Percentiles rank a stretch among this genome's conserved stretches.
phyloP scores from a whole-genome alignment of 192 early-diverging fungal genomes.

The Coemansia sp. region DNA sequence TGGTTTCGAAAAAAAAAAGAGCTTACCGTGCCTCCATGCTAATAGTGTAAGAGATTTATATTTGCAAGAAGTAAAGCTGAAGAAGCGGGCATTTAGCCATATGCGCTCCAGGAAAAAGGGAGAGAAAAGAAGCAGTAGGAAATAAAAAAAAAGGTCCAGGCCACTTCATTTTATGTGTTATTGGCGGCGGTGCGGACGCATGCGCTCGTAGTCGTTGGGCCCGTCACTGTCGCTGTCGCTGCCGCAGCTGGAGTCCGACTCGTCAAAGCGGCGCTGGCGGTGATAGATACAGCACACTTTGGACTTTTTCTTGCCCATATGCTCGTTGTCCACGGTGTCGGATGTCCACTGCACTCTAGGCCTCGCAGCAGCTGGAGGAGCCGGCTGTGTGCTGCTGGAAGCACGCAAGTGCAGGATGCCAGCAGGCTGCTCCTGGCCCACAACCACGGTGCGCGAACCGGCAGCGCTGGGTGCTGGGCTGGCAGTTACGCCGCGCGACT shows the following conservation, averaged over 20 bases:
- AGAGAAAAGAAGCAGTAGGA: neutral
- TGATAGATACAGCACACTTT: slow-evolving; percentile 57
- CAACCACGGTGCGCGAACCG: slow-evolving; percentile 33
- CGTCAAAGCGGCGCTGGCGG: slow-evolving; percentile 42
- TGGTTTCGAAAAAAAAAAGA: no score
- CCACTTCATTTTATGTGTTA: neutral
- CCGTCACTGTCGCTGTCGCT: slow-evolving; percentile 12
- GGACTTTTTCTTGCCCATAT: slow-evolving; percentile 45
- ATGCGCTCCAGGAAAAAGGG: slow-evolving; percentile 1
- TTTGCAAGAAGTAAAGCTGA: no score
- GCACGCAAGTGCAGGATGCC: slow-evolving; percentile 28
- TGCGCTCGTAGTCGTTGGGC: slow-evolving; percentile 55
- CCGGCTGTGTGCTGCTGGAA: neutral
- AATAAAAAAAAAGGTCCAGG: neutral
- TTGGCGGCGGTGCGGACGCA: slow-evolving; percentile 10
- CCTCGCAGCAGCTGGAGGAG: neutral
- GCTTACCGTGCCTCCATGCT: no score
- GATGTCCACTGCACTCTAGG: slow-evolving; percentile 47
- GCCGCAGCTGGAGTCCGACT: slow-evolving; percentile 35
- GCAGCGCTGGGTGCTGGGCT: neutral
- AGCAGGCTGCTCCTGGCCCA: slow-evolving; percentile 1
- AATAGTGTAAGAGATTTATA: no score
- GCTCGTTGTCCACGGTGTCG: slow-evolving; percentile 54
- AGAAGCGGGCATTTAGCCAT: no score
- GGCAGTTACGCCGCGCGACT: neutral